These are phyloP conservation scores for Trypanosoma avium DNA, from an alignment of 208 protist genomes.

Conservation along the genomic window DNA sequence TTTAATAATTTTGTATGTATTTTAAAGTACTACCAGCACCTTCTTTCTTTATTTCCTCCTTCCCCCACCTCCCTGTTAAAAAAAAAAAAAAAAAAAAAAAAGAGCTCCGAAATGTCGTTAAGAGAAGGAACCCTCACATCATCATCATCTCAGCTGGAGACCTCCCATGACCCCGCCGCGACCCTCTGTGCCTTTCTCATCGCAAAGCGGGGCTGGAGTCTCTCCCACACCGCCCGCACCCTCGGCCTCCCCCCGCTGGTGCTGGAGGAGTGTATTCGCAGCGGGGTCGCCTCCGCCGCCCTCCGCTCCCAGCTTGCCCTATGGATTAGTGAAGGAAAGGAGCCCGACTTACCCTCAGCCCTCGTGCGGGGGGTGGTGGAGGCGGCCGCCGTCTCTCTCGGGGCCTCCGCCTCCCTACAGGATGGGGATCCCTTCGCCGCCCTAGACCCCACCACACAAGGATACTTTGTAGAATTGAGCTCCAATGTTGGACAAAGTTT, in stretches of 20 bases:
- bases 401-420: neutral
- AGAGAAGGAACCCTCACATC: neutral
- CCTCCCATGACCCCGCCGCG: conserved; percentile 43
- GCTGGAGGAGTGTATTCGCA: conserved; percentile 77
- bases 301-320: conserved; percentile 58
- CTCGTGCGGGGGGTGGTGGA: conserved; percentile 43
- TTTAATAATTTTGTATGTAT: too few species aligned
- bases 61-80: too few species aligned
- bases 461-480: conserved; percentile 71
- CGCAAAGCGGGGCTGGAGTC: conserved; percentile 39
- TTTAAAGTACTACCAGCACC: too few species aligned
- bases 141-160: neutral
- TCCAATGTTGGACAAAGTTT: conserved; percentile 86
- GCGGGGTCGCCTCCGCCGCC: conserved; percentile 55
- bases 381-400: conserved; percentile 27
- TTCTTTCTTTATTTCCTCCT: too few species aligned
- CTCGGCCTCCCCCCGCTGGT: conserved; percentile 67
- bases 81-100: neutral
- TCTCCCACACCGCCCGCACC: conserved; percentile 35
- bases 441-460: conserved; percentile 63
- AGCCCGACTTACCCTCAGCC: conserved; percentile 31
- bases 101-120: neutral
- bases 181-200: conserved; percentile 73
- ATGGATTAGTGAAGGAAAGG: conserved; percentile 54
- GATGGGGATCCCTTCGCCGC: conserved; percentile 41